Evolutionary conservation across 2,329 filamentous ascomycete genomes (phyloP).

Genomic region (Sarocladiaceae sp.): DNA sequence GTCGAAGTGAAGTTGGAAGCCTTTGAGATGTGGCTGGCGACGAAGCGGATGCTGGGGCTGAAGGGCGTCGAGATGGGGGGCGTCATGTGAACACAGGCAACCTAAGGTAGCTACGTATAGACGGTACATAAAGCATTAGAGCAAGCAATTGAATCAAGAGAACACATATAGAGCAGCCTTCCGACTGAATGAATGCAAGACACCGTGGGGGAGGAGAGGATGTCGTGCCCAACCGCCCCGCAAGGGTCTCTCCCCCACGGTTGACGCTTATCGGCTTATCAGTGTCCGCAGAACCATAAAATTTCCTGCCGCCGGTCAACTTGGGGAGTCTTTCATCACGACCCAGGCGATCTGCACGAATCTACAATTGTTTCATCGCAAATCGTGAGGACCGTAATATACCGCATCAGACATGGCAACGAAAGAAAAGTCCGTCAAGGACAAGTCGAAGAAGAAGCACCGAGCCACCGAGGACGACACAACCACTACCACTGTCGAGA

Average conservation of each 20-base stretch:
- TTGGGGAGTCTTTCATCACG: no score
- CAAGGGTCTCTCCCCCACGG: constrained; percentile 2
- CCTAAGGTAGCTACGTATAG: constrained; percentile 14
- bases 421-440: constrained; percentile 3
- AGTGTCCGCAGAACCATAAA: not conserved
- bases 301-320: not conserved
- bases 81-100: constrained; percentile 17
- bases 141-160: constrained; percentile 1
- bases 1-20: constrained; percentile 57
- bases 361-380: not conserved
- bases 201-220: no score
- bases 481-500: constrained; percentile 8
- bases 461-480: constrained; percentile 1
- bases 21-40: constrained; percentile 55
- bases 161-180: not conserved
- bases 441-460: constrained; percentile 5
- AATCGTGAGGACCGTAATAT: not conserved
- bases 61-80: constrained; percentile 21
- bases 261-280: constrained; percentile 4
- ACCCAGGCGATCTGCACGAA: not conserved
- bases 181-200: no score
- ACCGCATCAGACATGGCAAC: not conserved
- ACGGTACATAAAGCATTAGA: constrained; percentile 14
- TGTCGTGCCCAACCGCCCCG: constrained; percentile 7
- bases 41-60: constrained; percentile 42